phyloP scores from a whole-genome alignment of 2,329 filamentous ascomycete genomes.

The Cercospora zeina region DNA sequence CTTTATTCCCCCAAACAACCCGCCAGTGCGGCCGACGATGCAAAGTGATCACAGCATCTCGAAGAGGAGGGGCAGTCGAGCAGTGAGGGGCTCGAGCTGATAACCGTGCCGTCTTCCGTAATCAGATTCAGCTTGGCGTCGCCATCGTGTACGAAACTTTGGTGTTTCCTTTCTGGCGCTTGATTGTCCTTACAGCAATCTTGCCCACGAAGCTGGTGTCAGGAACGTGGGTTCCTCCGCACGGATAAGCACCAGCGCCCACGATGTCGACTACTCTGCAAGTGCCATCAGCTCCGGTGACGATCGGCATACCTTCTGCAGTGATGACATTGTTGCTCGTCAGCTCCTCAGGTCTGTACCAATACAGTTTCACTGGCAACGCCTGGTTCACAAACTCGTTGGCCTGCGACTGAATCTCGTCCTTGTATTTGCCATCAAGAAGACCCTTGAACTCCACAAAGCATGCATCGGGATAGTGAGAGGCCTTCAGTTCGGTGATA shows the following conservation, averaged over 20 bases:
- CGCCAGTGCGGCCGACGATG: neutral
- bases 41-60: neutral
- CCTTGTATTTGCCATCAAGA: constrained; percentile 65
- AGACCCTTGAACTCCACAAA: constrained; percentile 67
- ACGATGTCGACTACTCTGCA: constrained; percentile 69
- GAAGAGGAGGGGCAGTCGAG: neutral
- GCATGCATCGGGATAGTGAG: constrained; percentile 68
- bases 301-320: constrained; percentile 20
- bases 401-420: constrained; percentile 60
- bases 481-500: constrained; percentile 64
- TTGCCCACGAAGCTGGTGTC: constrained; percentile 60
- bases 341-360: constrained; percentile 56
- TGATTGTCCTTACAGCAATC: constrained; percentile 66
- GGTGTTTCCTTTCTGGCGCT: constrained; percentile 62
- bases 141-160: constrained; percentile 52
- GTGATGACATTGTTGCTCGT: constrained; percentile 25
- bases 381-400: constrained; percentile 59
- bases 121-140: constrained; percentile 8
- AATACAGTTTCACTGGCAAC: constrained; percentile 64
- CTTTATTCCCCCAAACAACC: neutral
- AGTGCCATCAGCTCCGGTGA: constrained; percentile 50
- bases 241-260: constrained; percentile 69
- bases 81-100: neutral
- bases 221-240: constrained; percentile 69
- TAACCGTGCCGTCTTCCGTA: neutral